Evolutionary conservation across 768 basidiomycete genomes (phyloP), one percentile per base, ranked within the genome.

Genomic region (Amanita subjunquillea): DNA sequence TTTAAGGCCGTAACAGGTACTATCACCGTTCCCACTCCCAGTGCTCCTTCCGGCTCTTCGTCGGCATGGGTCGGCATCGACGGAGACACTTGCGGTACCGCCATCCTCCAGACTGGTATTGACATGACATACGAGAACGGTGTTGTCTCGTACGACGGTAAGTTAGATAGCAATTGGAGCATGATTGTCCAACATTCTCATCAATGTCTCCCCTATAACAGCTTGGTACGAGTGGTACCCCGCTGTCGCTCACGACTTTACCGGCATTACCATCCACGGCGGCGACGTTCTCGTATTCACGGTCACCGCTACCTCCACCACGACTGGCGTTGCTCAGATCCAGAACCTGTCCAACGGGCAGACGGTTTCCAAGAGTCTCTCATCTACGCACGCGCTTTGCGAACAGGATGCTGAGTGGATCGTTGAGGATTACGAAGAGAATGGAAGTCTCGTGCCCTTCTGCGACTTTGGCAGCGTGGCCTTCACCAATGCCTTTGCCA

Each of bases 31-130:
- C 67, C 67, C 29, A 68, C 62, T 8, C 66, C 65, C 10, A 48
- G 49, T 5, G 60, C 58, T 15, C 62, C 62, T n/a, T 61, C 59
- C 41, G 61, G 58, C 43, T 50, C 69, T 13, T 62, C 66, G 0
- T 65, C 69, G 20, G 65, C 65, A 3, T 70, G 67, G 67, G 67
- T 70, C 46, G 67, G 69, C 30, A 67, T 68, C 50, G 67, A 68
- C 51, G 68, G 68, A 30, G 65, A 66, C 59, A 67, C 68, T 27
- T 69, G 68, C 52, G 61, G 58, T 3, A 61, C 37, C 36, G 65
- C 67, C 23, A 68, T 69, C 51, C 61, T 68, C 40, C 68, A 69
- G 53, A 68, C 67, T 22, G 68, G 67, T 12, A 54, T 66, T 32
- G 67, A 67, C 57, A 65, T 70, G 60, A 68, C 57, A 22, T 59